Conservation (phyloP, 495 filamentous ascomycete genomes). For the Collariella sp. region DNA sequence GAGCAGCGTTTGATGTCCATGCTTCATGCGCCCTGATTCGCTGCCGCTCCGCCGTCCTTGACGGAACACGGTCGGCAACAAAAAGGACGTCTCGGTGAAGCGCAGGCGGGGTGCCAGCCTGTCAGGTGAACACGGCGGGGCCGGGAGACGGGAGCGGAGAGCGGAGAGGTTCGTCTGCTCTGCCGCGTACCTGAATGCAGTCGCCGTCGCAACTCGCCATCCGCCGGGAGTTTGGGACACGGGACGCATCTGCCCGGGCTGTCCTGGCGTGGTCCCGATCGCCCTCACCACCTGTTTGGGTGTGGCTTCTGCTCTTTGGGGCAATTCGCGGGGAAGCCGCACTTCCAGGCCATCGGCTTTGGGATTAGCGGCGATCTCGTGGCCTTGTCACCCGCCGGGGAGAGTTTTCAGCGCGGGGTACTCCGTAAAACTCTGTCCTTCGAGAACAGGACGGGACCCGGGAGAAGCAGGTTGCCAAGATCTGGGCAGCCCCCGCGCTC, state of each 20-base stretch:
- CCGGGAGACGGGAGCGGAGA: neutral
- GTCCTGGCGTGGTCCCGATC: neutral
- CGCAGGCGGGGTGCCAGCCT: neutral
- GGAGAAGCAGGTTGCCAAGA: slow-evolving; percentile 26
- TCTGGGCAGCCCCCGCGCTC: slow-evolving; percentile 22
- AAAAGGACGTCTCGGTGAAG: slow-evolving; percentile 7
- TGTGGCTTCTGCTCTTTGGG: slow-evolving; percentile 3
- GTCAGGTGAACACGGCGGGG: neutral
- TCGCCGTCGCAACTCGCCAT: neutral
- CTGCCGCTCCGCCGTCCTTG: slow-evolving; percentile 11
- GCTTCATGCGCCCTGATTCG: neutral
- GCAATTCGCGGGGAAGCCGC: slow-evolving; percentile 13
- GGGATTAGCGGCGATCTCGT: slow-evolving; percentile 11
- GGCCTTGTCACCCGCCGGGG: slow-evolving; percentile 13
- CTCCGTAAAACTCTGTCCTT: neutral
- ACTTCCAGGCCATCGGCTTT: neutral
- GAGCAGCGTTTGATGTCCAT: slow-evolving; percentile 11
- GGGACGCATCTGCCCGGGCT: neutral
- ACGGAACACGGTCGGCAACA: slow-evolving; percentile 21
- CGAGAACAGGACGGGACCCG: slow-evolving; percentile 15
- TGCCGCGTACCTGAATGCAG: neutral
- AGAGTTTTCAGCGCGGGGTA: slow-evolving; percentile 21
- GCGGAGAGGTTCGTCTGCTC: neutral
- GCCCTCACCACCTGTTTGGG: slow-evolving; percentile 3
- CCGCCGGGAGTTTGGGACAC: neutral